Percentiles rank a stretch among this genome's conserved stretches.
These are phyloP conservation scores for Andrographis paniculata DNA, from an alignment of 305 asterid genomes.

Conservation along the genomic window DNA sequence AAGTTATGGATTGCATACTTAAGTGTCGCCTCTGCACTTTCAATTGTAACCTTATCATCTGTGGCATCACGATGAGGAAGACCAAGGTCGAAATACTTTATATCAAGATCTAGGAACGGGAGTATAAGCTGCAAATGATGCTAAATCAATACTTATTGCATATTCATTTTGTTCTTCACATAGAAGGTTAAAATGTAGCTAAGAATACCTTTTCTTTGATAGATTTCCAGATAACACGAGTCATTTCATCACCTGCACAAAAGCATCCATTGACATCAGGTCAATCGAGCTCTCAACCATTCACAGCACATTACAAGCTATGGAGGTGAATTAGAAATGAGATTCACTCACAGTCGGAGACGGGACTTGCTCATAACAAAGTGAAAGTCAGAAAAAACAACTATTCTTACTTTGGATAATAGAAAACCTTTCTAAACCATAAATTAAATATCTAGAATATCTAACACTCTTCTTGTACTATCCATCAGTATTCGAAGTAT, in stretches of 20 bases:
- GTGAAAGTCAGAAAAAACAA: no score
- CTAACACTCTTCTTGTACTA: no score
- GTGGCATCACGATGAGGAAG: slow-evolving; percentile 94
- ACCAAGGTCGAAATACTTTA: slow-evolving; percentile 93
- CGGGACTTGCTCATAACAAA: no score
- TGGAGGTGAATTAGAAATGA: no score
- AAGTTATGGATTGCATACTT: slow-evolving; percentile 39
- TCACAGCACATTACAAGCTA: no score
- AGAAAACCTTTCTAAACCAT: no score
- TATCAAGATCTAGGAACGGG: slow-evolving; percentile 91
- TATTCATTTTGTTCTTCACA: background rate
- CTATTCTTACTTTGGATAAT: no score
- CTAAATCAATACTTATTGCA: slow-evolving; percentile 12
- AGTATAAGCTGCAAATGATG: slow-evolving; percentile 57
- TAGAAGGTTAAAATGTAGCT: background rate
- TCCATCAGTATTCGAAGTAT: no score
- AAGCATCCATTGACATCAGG: slow-evolving; percentile 5
- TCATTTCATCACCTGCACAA: slow-evolving; percentile 95
- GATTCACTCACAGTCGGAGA: no score
- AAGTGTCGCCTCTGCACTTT: slow-evolving; percentile 98
- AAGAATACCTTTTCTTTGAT: slow-evolving; percentile 75
- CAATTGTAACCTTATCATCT: slow-evolving; percentile 80
- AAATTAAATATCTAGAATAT: no score
- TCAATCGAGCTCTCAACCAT: slow-evolving; percentile 1
- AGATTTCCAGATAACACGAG: slow-evolving; percentile 82